Base-by-base conservation (phyloP, 352 stramenopile genomes). In the Globisporangium solare region DNA sequence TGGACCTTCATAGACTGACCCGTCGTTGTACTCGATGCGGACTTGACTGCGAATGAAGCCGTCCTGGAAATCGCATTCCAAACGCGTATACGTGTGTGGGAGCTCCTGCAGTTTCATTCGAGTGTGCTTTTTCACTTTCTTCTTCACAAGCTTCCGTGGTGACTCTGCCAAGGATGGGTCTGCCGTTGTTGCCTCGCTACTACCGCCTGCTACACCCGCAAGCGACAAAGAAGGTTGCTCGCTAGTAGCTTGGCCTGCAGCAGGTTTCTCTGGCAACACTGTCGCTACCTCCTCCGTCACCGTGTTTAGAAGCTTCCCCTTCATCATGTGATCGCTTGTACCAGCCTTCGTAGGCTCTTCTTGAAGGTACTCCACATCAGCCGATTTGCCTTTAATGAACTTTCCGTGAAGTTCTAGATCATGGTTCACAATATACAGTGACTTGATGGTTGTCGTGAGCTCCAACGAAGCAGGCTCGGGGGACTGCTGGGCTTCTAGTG, bases 51-150 rank as follows among this genome's bases (percentile, higher is more conserved):
- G 70, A 41, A 93, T 88, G 24, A 66, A 60, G 0, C 83, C 83
- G 67, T 93, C 74, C 18, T 73, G 56, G 54, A 93, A 93, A 0
- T 71, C 70, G 47, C 83, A 91, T 63, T 93, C 83, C 14, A 93
- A 64, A 2, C 83, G 77, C 0, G 77, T 56, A 56, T 89, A 93
- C 37, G 73, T 87, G 56, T 88, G 78, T 0, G 80, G 78, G 2
- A 88, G 58, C 48, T 88, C 73, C 2, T 55, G 41, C 15, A 75
- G 53, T 13, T 42, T 56, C 18, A 41, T 63, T 22, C 53, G 47
- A 43, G 54, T 51, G 6, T 17, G 55, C 39, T 66, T 70, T 6
- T 61, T 56, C 7, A 13, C 7, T 18, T 64, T 66, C 24, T 54
- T 45, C 18, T 41, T 47, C 8, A 18, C 18, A 0, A 47, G 1